phyloP scores from a whole-genome alignment of 164 flowering plant genomes.

The Warburgia ugandensis region DNA sequence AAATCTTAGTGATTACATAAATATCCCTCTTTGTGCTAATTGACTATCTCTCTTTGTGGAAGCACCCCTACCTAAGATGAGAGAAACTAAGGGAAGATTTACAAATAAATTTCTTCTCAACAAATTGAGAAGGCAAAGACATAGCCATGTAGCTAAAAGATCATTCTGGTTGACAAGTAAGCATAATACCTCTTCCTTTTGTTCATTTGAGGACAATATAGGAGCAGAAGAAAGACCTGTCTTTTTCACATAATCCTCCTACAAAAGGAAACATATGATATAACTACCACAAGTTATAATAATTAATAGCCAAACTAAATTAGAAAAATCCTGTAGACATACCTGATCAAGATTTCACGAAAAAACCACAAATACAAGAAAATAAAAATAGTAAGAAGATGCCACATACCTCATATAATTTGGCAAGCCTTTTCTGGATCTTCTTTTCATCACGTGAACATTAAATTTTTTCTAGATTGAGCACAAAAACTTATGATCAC shows the following conservation, averaged over 20 bases:
- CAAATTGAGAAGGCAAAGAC: not conserved
- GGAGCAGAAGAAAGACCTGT: conserved; percentile 55
- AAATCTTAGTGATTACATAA: conserved; percentile 1
- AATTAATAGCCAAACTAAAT: too few species aligned
- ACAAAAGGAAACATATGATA: conserved; percentile 15
- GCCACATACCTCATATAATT: conserved; percentile 73
- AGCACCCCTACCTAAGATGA: not conserved
- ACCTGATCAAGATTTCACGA: too few species aligned
- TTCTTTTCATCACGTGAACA: conserved; percentile 87
- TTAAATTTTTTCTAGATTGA: not conserved
- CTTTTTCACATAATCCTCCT: conserved; percentile 83
- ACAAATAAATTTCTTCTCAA: not conserved
- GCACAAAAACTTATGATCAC: not conserved
- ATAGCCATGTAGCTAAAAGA: not conserved
- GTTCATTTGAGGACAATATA: conserved; percentile 59
- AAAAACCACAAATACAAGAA: not conserved
- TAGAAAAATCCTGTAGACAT: too few species aligned
- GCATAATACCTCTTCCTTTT: conserved; percentile 61
- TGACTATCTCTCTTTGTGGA: not conserved
- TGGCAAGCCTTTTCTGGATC: conserved; percentile 91
- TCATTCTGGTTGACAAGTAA: not conserved
- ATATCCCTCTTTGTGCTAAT: not conserved
- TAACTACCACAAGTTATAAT: not conserved
- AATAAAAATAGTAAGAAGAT: not conserved
- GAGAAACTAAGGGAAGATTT: not conserved